Evolutionary conservation across 768 basidiomycete species (phyloP).

Genomic region (Boletus vermiculosoides): DNA sequence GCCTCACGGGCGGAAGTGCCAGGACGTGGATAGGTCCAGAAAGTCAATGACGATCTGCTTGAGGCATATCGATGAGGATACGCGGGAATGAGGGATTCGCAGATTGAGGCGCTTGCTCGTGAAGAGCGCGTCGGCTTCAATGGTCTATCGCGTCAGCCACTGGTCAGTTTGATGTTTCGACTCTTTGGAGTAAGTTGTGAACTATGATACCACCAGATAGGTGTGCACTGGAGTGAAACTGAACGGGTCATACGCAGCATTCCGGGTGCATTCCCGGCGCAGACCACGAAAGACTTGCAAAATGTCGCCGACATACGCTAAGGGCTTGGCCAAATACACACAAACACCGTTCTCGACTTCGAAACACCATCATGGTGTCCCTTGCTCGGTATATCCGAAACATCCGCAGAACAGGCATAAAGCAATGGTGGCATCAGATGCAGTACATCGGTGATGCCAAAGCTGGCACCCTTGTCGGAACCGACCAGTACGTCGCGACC

Average conservation of each 20-base stretch:
- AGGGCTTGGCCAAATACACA: slow-evolving; percentile 19
- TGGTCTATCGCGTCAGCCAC: not conserved
- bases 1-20: too few relatives aligned
- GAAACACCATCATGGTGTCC: slow-evolving; percentile 55
- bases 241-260: too few relatives aligned
- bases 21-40: not conserved
- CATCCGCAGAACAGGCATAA: slow-evolving; percentile 70
- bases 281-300: not conserved
- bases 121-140: not conserved
- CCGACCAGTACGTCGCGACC: slow-evolving; percentile 68
- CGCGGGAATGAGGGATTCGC: not conserved
- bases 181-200: not conserved
- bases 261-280: not conserved
- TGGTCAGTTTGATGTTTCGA: not conserved
- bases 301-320: not conserved
- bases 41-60: not conserved
- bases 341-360: slow-evolving; percentile 18
- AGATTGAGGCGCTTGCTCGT: not conserved
- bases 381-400: slow-evolving; percentile 73
- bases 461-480: slow-evolving; percentile 70
- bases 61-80: not conserved
- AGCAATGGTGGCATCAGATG: slow-evolving; percentile 89
- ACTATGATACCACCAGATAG: too few relatives aligned
- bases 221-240: too few relatives aligned
- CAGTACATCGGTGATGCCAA: slow-evolving; percentile 96